Conservation (phyloP, 2,329 filamentous ascomycete genomes). For the Calonectria fujianensis region DNA sequence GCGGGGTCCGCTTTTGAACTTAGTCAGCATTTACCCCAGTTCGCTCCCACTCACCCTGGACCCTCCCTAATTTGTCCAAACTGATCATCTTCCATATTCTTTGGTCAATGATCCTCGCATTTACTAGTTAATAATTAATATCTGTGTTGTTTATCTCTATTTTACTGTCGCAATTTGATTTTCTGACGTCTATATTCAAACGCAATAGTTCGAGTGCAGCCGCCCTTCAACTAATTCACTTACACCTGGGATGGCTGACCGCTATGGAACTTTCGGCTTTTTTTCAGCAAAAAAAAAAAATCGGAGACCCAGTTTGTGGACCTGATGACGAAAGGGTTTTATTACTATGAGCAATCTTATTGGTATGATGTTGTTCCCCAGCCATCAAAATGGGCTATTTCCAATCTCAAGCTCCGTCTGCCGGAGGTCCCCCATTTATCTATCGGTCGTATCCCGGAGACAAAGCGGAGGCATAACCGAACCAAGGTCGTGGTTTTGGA, state of each 20-base stretch:
- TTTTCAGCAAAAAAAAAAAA: neutral
- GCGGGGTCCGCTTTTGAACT: slow-evolving; percentile 42
- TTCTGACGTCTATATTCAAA: neutral
- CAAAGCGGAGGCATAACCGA: slow-evolving; percentile 39
- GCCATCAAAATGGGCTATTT: neutral
- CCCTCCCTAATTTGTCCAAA: slow-evolving; percentile 8
- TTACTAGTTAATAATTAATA: neutral
- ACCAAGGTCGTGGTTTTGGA: slow-evolving; percentile 30
- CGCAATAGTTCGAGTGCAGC: neutral
- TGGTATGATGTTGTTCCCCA: neutral
- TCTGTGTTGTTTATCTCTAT: neutral
- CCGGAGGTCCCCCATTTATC: slow-evolving; percentile 28
- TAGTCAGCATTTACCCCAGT: slow-evolving; percentile 50
- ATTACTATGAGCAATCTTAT: neutral
- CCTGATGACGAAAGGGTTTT: neutral
- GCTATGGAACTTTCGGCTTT: neutral
- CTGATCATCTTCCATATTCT: neutral
- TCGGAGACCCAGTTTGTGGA: slow-evolving; percentile 3
- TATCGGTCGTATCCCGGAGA: slow-evolving; percentile 42
- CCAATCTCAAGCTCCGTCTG: slow-evolving; percentile 17
- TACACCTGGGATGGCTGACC: neutral
- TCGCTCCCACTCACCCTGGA: slow-evolving; percentile 27
- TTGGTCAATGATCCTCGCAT: neutral
- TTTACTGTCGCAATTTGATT: neutral
- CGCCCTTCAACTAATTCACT: neutral